Evolutionary conservation across 306 rosid genomes (phyloP), one percentile per base, ranked within the genome.

Genomic region (Morella rubra): DNA sequence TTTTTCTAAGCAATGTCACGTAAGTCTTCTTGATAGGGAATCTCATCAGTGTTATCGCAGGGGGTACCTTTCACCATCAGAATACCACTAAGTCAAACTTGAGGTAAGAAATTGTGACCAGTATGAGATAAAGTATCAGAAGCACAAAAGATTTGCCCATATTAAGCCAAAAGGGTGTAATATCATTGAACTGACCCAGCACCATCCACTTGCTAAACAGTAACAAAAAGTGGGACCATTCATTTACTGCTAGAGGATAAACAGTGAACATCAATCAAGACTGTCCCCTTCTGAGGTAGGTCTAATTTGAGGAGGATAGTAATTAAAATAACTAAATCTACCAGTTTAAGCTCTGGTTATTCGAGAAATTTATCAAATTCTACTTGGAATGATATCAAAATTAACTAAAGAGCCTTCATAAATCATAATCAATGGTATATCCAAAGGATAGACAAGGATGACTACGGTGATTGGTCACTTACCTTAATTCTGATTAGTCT

Each of bases 61-160:
- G 76, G 55, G 1, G 91, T 91, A 67, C 95, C 98, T 83, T 94
- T 94, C 85, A 94, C 97, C 97, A 91, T 94, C 85, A 94, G 60
- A 46, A 94, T 91, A 0, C 98, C 98, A 76, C 96, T 89, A 1
- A 91, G 91, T 54, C 97, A 97, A 45, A 91, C 98, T 97, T 94
- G 76, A 0, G 24, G 16, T 13, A 16, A 66, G 8, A 37, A 16
- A 40, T 64, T 40, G 20, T 20, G 4, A 16, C 4, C 5, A 40
- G 12, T 41, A 15, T 15, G 53, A 49, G 53, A 18, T 12, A 0
- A 19, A 32, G 24, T 8, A 2, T 55, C 27, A 55, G n/a, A 19
- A 15, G 22, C 18, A 40, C 13, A 16, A 37, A 8, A 65, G 8
- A 59, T 11, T 22, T 54, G 37, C 15, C 18, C 37, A 6, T 14